phyloP scores from a whole-genome alignment of 441 rosid species.

The Arabidopsis lyrata region DNA sequence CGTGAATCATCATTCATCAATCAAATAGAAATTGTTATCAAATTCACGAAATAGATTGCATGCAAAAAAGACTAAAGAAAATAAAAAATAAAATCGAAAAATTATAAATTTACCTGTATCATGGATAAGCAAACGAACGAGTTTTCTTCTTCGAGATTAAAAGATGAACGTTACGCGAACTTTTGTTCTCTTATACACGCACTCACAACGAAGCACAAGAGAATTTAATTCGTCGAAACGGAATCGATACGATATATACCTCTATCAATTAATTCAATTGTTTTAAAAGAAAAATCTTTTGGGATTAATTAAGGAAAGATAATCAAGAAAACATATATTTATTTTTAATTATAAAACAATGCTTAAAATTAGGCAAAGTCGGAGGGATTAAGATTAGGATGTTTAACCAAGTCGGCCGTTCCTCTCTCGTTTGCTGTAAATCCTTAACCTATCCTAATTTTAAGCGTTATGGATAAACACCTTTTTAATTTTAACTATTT shows the following conservation, averaged over 20 bases:
- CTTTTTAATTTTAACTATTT: slow-evolving; percentile 7
- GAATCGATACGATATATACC: slow-evolving; percentile 33
- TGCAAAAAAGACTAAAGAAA: no score
- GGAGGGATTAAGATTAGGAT: slow-evolving; percentile 44
- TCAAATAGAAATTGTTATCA: slow-evolving; percentile 1
- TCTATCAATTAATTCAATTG: slow-evolving; percentile 22
- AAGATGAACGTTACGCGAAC: slow-evolving; percentile 46
- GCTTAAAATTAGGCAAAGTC: slow-evolving; percentile 39
- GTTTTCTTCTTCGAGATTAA: slow-evolving; percentile 24
- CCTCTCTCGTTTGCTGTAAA: slow-evolving; percentile 37
- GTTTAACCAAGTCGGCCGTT: slow-evolving; percentile 45
- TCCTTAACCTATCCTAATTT: slow-evolving; percentile 37
- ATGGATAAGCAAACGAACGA: slow-evolving; percentile 29
- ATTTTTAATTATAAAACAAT: slow-evolving; percentile 20
- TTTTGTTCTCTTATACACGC: slow-evolving; percentile 43
- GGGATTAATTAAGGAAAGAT: slow-evolving; percentile 39
- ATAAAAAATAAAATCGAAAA: not conserved
- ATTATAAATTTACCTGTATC: slow-evolving; percentile 29
- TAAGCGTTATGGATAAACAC: slow-evolving; percentile 30
- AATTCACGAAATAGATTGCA: slow-evolving; percentile 25
- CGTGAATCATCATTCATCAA: slow-evolving; percentile 23
- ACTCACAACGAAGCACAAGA: slow-evolving; percentile 39
- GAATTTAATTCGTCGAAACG: slow-evolving; percentile 40
- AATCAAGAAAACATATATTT: slow-evolving; percentile 1
- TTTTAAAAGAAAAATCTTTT: not conserved